A percentile compares a stretch with the other conserved stretches of the same genome.
Evolutionary conservation across 192 early-diverging fungal species (phyloP).

Genomic region (Podila epigama): DNA sequence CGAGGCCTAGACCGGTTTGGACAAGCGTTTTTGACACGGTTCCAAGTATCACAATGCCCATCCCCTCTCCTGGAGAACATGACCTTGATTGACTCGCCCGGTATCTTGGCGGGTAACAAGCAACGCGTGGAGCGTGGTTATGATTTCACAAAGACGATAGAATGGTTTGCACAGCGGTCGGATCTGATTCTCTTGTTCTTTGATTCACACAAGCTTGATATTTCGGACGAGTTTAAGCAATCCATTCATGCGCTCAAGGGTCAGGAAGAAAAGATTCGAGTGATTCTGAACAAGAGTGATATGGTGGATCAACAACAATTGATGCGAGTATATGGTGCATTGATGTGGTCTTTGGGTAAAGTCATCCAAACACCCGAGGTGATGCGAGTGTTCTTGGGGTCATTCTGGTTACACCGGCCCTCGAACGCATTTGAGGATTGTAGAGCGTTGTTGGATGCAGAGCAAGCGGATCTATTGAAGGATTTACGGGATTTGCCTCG

Average conservation of each 20-base stretch:
- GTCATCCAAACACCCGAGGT: conserved; percentile 92
- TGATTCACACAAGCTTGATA: conserved; percentile 91
- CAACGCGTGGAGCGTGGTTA: conserved; percentile 84
- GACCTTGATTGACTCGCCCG: conserved; percentile 90
- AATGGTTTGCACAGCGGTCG: conserved; percentile 88
- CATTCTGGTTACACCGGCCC: conserved; percentile 80
- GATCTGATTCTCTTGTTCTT: conserved; percentile 88
- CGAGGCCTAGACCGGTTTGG: conserved; percentile 82
- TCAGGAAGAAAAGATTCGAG: conserved; percentile 87
- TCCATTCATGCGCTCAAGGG: conserved; percentile 79
- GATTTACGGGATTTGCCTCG: conserved; percentile 81
- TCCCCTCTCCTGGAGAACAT: conserved; percentile 79
- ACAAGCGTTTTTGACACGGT: conserved; percentile 79
- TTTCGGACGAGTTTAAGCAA: conserved; percentile 88
- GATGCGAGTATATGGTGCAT: conserved; percentile 89
- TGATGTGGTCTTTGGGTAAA: conserved; percentile 95
- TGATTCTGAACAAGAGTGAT: conserved; percentile 91
- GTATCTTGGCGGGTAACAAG: conserved; percentile 88
- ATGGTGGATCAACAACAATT: conserved; percentile 87
- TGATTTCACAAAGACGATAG: conserved; percentile 80
- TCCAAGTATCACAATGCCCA: conserved; percentile 85
- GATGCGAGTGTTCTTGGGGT: conserved; percentile 82
- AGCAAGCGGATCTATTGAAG: conserved; percentile 79
- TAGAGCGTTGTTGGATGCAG: conserved; percentile 70
- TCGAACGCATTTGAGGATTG: conserved; percentile 74